Evolutionary conservation across 345 rosid genomes (phyloP).

Genomic region (Brassica rapa): DNA sequence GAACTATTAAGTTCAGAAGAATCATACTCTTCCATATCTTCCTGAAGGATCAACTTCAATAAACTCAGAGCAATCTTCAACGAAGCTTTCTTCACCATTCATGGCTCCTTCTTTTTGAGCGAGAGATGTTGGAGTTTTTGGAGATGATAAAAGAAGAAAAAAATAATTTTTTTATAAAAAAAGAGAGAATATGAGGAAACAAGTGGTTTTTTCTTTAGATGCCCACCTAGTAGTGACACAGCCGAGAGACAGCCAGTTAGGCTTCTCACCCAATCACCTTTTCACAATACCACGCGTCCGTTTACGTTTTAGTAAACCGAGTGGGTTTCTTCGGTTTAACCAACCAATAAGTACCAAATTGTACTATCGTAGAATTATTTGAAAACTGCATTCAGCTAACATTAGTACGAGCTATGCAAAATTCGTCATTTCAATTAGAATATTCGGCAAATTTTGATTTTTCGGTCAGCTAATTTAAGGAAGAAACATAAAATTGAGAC

Average conservation of each 20-base stretch:
- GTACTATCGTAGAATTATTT: conserved; percentile 8
- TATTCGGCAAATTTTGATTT: background rate
- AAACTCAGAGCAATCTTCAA: conserved; percentile 56
- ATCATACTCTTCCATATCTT: conserved; percentile 90
- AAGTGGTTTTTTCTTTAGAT: conserved; percentile 29
- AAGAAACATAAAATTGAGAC: background rate
- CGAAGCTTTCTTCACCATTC: conserved; percentile 36
- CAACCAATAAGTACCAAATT: conserved; percentile 2
- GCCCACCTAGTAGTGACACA: conserved; percentile 36
- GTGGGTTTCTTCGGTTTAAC: background rate
- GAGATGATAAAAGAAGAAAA: conserved; percentile 29
- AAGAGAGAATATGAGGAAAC: conserved; percentile 29
- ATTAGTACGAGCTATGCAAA: background rate
- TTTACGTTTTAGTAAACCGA: conserved; percentile 12
- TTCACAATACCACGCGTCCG: conserved; percentile 31
- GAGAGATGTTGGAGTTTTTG: conserved; percentile 32
- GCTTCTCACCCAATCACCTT: conserved; percentile 42
- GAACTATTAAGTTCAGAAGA: conserved; percentile 1
- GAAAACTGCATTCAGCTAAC: conserved; percentile 14
- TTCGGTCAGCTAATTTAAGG: background rate
- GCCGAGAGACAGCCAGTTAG: conserved; percentile 35
- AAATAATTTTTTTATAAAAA: background rate
- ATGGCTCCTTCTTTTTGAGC: conserved; percentile 10
- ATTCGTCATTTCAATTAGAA: background rate
- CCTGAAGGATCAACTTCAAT: conserved; percentile 98